phyloP scores from a whole-genome alignment of 257 asterid species.

The Ophiorrhiza pumila region DNA sequence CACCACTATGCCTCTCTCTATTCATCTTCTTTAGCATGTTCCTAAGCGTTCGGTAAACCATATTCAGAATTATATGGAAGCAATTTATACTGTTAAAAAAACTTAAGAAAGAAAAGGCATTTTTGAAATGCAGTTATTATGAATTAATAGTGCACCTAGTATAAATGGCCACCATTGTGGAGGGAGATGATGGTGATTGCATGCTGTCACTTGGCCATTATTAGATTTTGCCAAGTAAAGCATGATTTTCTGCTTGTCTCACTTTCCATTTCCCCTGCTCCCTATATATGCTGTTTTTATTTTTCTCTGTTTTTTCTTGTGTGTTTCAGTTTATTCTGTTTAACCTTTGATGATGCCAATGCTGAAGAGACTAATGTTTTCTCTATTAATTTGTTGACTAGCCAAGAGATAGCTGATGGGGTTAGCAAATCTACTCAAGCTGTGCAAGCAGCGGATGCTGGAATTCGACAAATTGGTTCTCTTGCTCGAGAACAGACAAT shows the following conservation, averaged over 20 bases:
- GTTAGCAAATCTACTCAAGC: constrained; percentile 88
- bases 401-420: constrained; percentile 89
- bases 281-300: neutral
- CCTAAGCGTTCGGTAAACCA: neutral
- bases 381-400: constrained; percentile 33
- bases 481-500: constrained; percentile 74
- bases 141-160: neutral
- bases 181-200: neutral
- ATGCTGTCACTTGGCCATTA: neutral
- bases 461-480: constrained; percentile 78
- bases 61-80: neutral
- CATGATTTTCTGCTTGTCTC: neutral
- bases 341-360: constrained; percentile 7
- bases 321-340: neutral
- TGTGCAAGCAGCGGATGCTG: constrained; percentile 93
- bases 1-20: neutral
- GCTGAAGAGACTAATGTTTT: constrained; percentile 15
- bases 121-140: neutral
- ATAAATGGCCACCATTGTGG: neutral
- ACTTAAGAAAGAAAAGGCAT: neutral
- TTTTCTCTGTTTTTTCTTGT: neutral
- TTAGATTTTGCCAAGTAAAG: neutral
- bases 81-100: neutral
- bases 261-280: neutral
- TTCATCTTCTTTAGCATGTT: neutral